A percentile compares a stretch with the other conserved stretches of the same genome.
Evolutionary conservation across 2,329 filamentous ascomycete genomes (phyloP).

Genomic region (Penicillium expansum): DNA sequence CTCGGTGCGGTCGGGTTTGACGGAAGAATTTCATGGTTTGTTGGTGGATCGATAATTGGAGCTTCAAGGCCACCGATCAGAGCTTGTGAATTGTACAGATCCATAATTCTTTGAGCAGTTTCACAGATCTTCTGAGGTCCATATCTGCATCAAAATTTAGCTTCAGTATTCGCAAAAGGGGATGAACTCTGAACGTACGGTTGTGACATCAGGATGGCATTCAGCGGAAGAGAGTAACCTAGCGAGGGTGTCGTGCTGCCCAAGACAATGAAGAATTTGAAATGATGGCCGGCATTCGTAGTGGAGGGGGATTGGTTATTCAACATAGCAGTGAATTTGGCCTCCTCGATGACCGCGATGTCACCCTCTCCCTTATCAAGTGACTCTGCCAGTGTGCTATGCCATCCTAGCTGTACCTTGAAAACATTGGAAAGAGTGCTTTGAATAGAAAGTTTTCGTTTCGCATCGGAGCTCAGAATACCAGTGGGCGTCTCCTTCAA

Average conservation of each 20-base stretch:
- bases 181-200: constrained; percentile 21
- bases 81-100: constrained; percentile 1
- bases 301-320: constrained; percentile 7
- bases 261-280: constrained; percentile 26
- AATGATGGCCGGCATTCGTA: background rate
- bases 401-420: constrained; percentile 24
- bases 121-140: constrained; percentile 28
- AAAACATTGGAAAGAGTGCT: constrained; percentile 27
- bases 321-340: constrained; percentile 17
- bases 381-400: constrained; percentile 25
- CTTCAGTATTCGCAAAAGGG: background rate
- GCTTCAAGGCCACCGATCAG: background rate
- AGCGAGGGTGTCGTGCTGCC: constrained; percentile 5
- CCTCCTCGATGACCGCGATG: constrained; percentile 30
- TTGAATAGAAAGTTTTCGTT: constrained; percentile 30
- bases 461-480: constrained; percentile 26
- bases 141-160: constrained; percentile 23
- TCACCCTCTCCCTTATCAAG: constrained; percentile 24
- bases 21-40: background rate
- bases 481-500: constrained; percentile 23
- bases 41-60: background rate
- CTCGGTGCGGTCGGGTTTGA: background rate
- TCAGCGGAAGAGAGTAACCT: background rate
- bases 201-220: constrained; percentile 27
- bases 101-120: constrained; percentile 17